Evolutionary conservation across 306 rosid species (phyloP), one percentile per base, ranked within the genome.

Genomic region (Cajanus cajan): DNA sequence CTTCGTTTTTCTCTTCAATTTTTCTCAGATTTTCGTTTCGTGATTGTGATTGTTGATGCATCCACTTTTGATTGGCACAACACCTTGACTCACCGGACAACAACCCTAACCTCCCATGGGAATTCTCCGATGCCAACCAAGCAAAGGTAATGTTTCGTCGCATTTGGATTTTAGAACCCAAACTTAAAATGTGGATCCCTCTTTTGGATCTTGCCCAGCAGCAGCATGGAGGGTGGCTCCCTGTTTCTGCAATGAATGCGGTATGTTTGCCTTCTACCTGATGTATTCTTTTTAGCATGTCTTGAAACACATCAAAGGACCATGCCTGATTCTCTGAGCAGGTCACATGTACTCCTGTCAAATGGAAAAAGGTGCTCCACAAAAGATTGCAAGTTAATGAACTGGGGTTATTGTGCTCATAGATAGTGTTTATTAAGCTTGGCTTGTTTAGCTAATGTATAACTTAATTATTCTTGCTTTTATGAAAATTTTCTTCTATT

Each of bases 201-300:
- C 81, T 95, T 78, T 86, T 95, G 67, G 99, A 95, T 91, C 99
- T 95, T 85, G 98, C 99, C 50, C 99, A 95, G 78, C 99, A 95
- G 86, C 99, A 95, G 86, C 96, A 95, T 82, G 98, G 97, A 44
- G 99, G 98, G 15, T 95, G 99, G 99, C 93, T 95, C 10, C 94
- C 99, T 80, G 98, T 95, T 84, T 95, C 99, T 8, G 97, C 99
- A 68, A 95, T 95, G 98, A 81, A 95, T 73, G 99, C 93, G 71
- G 99, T 93, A 91, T 80, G 96, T 86, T 85, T 58, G 36, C 63
- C 28, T 76, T 34, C 21, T 80, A 58, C 78, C 25, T 66, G 33
- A 73, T 36, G 7, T 47, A 22, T 77, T 80, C 28, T 68, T 67
- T 24, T 25, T 68, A 22, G 31, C 58, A 73, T n/a, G n/a, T n/a